A percentile compares a stretch with the other conserved stretches of the same genome.
phyloP scores from a whole-genome alignment of 768 basidiomycete species.

The Brasilioporus rufonigricans region DNA sequence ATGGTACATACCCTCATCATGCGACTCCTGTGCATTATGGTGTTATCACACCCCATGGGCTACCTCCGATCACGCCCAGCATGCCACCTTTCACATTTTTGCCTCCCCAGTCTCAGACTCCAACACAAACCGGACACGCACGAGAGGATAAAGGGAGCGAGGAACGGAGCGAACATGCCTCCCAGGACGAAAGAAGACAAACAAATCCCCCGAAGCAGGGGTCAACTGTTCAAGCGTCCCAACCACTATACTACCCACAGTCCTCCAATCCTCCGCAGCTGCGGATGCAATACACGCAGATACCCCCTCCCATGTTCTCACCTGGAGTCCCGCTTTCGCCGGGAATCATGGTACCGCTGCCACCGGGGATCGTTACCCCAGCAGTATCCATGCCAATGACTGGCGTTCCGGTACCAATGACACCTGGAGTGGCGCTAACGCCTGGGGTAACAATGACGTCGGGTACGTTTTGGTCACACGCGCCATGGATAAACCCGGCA shows the following conservation, averaged over 20 bases:
- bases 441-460: constrained; percentile 73
- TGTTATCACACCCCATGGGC: constrained; percentile 67
- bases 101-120: constrained; percentile 40
- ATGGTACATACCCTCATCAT: constrained; percentile 26
- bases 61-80: constrained; percentile 94
- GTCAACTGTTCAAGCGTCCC: constrained; percentile 4
- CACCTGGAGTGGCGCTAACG: constrained; percentile 35
- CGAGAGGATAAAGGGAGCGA: constrained; percentile 3
- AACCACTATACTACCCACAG: constrained; percentile 10
- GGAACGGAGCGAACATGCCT: neutral
- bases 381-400: constrained; percentile 21
- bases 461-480: constrained; percentile 66
- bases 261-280: constrained; percentile 15
- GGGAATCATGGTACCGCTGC: constrained; percentile 28
- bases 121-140: constrained; percentile 18
- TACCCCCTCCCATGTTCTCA: constrained; percentile 28
- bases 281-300: constrained; percentile 23
- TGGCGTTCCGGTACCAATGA: constrained; percentile 25
- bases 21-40: constrained; percentile 26
- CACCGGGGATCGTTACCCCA: constrained; percentile 23
- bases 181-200: constrained; percentile 8
- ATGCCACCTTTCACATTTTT: constrained; percentile 95
- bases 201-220: constrained; percentile 5
- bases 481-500: constrained; percentile 56
- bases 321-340: constrained; percentile 32